phyloP scores from a whole-genome alignment of 2,329 filamentous ascomycete species.

The Corynespora cassiicola region DNA sequence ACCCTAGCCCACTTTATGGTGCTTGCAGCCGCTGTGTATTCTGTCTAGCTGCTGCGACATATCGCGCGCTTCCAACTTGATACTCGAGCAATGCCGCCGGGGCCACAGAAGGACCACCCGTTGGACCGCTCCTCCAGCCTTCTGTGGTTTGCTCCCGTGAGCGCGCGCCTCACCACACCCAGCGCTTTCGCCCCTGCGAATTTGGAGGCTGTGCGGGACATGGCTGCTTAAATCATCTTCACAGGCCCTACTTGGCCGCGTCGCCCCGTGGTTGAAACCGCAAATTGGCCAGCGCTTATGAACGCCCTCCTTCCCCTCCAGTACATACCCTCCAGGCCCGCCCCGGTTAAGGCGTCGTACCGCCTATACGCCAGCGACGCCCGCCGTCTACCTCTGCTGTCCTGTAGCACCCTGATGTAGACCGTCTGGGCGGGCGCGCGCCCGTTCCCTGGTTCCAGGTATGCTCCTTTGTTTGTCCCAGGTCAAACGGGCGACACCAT shows the following conservation, averaged over 20 bases:
- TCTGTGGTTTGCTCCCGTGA: conserved; percentile 39
- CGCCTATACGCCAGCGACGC: too few species aligned
- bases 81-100: conserved; percentile 25
- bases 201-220: conserved; percentile 33
- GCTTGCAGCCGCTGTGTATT: conserved; percentile 42
- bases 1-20: conserved; percentile 39
- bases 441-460: too few species aligned
- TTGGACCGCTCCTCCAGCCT: conserved; percentile 30
- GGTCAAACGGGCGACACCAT: too few species aligned
- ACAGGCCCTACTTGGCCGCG: conserved; percentile 31
- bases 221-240: conserved; percentile 29
- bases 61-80: conserved; percentile 46
- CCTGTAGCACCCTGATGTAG: too few species aligned
- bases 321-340: conserved; percentile 25
- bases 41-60: conserved; percentile 29
- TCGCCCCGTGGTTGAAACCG: conserved; percentile 33
- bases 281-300: conserved; percentile 41
- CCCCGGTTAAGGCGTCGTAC: conserved; percentile 28
- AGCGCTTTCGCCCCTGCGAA: conserved; percentile 32
- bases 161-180: conserved; percentile 44
- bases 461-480: too few species aligned
- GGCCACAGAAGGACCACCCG: conserved; percentile 29
- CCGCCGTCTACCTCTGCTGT: too few species aligned
- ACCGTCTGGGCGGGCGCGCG: too few species aligned
- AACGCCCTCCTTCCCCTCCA: conserved; percentile 26